A percentile compares a stretch with the other conserved stretches of the same genome.
Conservation (phyloP, 2,329 filamentous ascomycete genomes). For the Hymenoscyphus albidus region DNA sequence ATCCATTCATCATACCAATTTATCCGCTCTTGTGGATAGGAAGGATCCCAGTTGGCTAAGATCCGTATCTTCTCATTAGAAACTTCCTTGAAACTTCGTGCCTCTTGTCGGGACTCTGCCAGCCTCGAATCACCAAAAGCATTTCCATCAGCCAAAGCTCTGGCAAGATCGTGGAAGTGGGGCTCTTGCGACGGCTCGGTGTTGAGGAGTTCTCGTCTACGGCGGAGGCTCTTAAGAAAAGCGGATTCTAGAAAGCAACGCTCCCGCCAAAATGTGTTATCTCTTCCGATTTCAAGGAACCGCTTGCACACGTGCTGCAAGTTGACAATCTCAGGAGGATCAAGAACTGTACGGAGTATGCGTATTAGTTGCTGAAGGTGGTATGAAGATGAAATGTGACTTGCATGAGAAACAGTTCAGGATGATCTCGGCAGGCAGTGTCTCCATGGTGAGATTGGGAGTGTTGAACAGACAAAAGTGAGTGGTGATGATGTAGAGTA, state of each 20-base stretch:
- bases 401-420: slow-evolving; percentile 30
- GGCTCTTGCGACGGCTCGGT: slow-evolving; percentile 38
- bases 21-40: slow-evolving; percentile 65
- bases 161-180: slow-evolving; percentile 36
- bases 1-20: slow-evolving; percentile 90
- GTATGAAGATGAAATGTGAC: slow-evolving; percentile 4
- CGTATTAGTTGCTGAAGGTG: not conserved
- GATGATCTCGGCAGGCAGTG: slow-evolving; percentile 33
- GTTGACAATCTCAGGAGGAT: slow-evolving; percentile 59
- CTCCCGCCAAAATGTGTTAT: slow-evolving; percentile 72
- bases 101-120: slow-evolving; percentile 21
- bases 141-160: slow-evolving; percentile 29
- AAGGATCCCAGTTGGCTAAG: slow-evolving; percentile 79
- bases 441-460: slow-evolving; percentile 17
- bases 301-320: slow-evolving; percentile 67
- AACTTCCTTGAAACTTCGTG: slow-evolving; percentile 24
- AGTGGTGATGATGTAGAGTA: not conserved
- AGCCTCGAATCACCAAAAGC: slow-evolving; percentile 30
- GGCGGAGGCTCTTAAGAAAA: slow-evolving; percentile 59
- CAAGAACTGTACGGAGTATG: slow-evolving; percentile 49
- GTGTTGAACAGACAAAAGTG: not conserved
- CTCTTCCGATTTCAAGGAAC: slow-evolving; percentile 64
- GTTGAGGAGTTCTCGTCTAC: slow-evolving; percentile 44
- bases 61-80: slow-evolving; percentile 49
- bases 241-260: slow-evolving; percentile 69